Evolutionary conservation across 2,329 filamentous ascomycete species (phyloP).

Genomic region (Curvularia lunata): DNA sequence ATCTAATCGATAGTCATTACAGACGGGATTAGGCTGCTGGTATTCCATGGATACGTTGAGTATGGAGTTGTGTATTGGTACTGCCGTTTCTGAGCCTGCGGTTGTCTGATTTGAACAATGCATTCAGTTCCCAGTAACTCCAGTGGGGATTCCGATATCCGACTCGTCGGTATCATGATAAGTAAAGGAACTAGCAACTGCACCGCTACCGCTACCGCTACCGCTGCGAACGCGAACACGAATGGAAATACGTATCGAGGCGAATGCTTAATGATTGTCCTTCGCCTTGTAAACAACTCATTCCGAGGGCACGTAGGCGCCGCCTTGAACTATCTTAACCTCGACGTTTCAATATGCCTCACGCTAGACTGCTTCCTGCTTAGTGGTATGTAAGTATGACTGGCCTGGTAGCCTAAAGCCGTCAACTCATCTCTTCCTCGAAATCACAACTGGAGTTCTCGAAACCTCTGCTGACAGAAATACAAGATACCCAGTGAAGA

Average conservation of each 20-base stretch:
- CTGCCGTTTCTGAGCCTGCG: slow-evolving; percentile 9
- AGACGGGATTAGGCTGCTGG: slow-evolving; percentile 3
- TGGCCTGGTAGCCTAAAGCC: background rate
- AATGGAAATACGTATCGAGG: slow-evolving; percentile 18
- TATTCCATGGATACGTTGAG: slow-evolving; percentile 16
- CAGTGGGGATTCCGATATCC: slow-evolving; percentile 21
- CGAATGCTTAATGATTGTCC: slow-evolving; percentile 1
- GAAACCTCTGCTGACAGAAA: background rate
- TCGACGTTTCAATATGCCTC: background rate
- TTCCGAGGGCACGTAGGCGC: background rate
- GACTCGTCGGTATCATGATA: slow-evolving; percentile 22
- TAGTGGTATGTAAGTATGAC: slow-evolving; percentile 4
- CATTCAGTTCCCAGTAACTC: background rate
- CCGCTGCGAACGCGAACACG: slow-evolving; percentile 18
- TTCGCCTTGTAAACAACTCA: background rate
- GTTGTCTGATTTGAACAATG: slow-evolving; percentile 23
- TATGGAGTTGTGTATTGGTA: slow-evolving; percentile 14
- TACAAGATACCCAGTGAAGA: background rate
- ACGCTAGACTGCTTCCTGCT: background rate
- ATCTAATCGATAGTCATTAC: slow-evolving; percentile 22
- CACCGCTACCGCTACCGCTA: too few relatives aligned
- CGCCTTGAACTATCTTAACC: background rate
- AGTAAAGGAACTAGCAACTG: slow-evolving; percentile 21
- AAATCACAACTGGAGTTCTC: background rate
- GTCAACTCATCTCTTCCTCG: background rate